Conservation (phyloP, 2,329 filamentous ascomycete species). For the Phoma herbarum region DNA sequence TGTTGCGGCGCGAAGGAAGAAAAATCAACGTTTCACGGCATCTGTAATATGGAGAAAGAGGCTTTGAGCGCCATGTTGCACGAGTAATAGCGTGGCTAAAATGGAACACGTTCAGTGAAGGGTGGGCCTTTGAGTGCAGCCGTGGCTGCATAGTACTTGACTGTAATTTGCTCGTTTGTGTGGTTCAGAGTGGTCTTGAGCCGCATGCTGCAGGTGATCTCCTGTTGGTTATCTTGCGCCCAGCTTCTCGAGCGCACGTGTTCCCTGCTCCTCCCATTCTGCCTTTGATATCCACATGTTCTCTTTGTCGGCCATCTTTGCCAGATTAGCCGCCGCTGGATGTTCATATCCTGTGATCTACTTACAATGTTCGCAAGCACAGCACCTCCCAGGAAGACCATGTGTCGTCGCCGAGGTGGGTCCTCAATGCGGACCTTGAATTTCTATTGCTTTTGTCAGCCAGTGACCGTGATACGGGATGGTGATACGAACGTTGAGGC, state of each 20-base stretch:
- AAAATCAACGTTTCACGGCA: slow-evolving; percentile 14
- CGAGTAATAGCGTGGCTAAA: not conserved
- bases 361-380: slow-evolving; percentile 90
- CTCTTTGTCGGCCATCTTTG: slow-evolving; percentile 92
- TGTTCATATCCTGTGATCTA: slow-evolving; percentile 13
- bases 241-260: slow-evolving; percentile 86
- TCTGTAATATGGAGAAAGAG: not conserved
- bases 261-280: slow-evolving; percentile 95
- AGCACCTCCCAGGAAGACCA: slow-evolving; percentile 98
- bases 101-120: not conserved
- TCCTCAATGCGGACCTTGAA: slow-evolving; percentile 99
- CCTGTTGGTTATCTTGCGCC: slow-evolving; percentile 74
- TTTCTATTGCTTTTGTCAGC: slow-evolving; percentile 66
- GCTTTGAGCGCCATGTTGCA: not conserved
- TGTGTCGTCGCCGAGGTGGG: slow-evolving; percentile 92
- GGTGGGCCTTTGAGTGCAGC: slow-evolving; percentile 2
- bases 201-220: slow-evolving; percentile 19
- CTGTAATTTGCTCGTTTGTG: slow-evolving; percentile 26
- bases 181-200: slow-evolving; percentile 14
- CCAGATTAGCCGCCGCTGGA: slow-evolving; percentile 23
- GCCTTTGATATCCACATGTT: slow-evolving; percentile 98
- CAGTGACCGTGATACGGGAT: slow-evolving; percentile 9
- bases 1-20: slow-evolving; percentile 17
- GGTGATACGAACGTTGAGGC: slow-evolving; percentile 69
- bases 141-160: slow-evolving; percentile 11